Percentiles rank a stretch among this genome's conserved stretches.
phyloP scores from a whole-genome alignment of 2,329 filamentous ascomycete genomes.

The Arthroderma sp. region DNA sequence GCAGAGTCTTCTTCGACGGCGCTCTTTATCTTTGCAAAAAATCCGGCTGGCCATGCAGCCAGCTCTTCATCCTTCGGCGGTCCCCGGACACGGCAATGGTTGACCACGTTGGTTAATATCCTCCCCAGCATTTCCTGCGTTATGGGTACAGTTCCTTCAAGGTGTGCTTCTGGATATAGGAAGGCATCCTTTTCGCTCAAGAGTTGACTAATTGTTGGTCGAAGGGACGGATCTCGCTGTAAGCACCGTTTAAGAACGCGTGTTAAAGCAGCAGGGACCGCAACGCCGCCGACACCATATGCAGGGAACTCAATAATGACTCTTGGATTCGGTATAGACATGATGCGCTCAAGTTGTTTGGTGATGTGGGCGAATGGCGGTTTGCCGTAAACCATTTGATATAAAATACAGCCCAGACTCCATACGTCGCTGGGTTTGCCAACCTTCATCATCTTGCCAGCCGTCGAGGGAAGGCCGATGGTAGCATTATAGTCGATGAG shows the following conservation, averaged over 20 bases:
- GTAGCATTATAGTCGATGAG: slow-evolving; percentile 72
- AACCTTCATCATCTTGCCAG: slow-evolving; percentile 73
- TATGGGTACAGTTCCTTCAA: slow-evolving; percentile 35
- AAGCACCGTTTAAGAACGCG: slow-evolving; percentile 45
- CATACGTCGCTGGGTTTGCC: slow-evolving; percentile 94
- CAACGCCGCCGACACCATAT: slow-evolving; percentile 34
- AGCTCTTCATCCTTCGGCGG: slow-evolving; percentile 45
- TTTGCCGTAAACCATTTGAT: slow-evolving; percentile 97
- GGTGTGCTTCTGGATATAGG: slow-evolving; percentile 42
- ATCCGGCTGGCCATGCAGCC: slow-evolving; percentile 34
- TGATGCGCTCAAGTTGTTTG: slow-evolving; percentile 71
- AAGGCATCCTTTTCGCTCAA: slow-evolving; percentile 44
- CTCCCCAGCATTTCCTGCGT: slow-evolving; percentile 47
- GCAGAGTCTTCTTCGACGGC: slow-evolving; percentile 31
- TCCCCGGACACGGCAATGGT: slow-evolving; percentile 44
- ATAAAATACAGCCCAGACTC: slow-evolving; percentile 91
- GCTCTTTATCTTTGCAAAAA: slow-evolving; percentile 36
- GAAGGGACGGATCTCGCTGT: slow-evolving; percentile 42
- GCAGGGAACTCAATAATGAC: slow-evolving; percentile 36
- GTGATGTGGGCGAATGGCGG: slow-evolving; percentile 86
- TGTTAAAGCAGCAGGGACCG: slow-evolving; percentile 43
- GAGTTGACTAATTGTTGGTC: slow-evolving; percentile 46
- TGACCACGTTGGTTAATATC: slow-evolving; percentile 47
- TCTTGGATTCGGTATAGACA: slow-evolving; percentile 38
- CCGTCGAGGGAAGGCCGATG: slow-evolving; percentile 34